Base-by-base conservation (phyloP, 352 stramenopile genomes). In the Salisapilia sapeloensis region DNA sequence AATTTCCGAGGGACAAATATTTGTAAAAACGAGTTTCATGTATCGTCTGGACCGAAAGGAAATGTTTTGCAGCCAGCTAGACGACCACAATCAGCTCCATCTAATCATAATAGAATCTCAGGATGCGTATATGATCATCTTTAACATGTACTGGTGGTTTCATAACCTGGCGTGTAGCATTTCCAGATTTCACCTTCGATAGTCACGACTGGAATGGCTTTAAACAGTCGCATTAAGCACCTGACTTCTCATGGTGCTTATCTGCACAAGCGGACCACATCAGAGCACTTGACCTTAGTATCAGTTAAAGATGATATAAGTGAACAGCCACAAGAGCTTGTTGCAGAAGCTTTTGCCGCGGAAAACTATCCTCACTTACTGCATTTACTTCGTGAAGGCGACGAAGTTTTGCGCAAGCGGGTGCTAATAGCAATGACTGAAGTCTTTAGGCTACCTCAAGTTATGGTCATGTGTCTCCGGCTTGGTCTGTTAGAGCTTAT, bases 331-430 rank as follows among this genome's bases (percentile, higher is more conserved):
- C 62, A 78, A 43, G 62, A 82, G 27, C 54, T 60, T 18, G 66
- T 83, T 18, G 53, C 51, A 6, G 66, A 82, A 42, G 66, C 63
- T 11, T 85, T 78, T 22, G 70, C 65, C 4, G 48, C 47, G 13
- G 66, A 79, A 15, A 81, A 85, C 45, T 77, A 67, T 33, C 60
- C 70, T 22, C 60, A 82, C 14, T 29, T 85, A 25, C 44, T 85
- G 35, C 56, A 75, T 35, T 48, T 54, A 16, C 53, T 85, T 8
- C 43, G 53, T 7, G 57, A 81, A 30, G 61, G 65, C 8, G 60
- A 82, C 20, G 41, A 59, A 0, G 33, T 49, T 13, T 48, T 82
- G 24, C 48, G 59, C 38, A 50, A 56, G 28, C 61, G 66, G 20
- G 61, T 72, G 14, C 44, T 85, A 24, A 38, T 43, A 6, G 52